Percentiles rank a stretch among this genome's conserved stretches.
Evolutionary conservation across 2,329 filamentous ascomycete species (phyloP).

Genomic region (Dothidotthia symphoricarpi): DNA sequence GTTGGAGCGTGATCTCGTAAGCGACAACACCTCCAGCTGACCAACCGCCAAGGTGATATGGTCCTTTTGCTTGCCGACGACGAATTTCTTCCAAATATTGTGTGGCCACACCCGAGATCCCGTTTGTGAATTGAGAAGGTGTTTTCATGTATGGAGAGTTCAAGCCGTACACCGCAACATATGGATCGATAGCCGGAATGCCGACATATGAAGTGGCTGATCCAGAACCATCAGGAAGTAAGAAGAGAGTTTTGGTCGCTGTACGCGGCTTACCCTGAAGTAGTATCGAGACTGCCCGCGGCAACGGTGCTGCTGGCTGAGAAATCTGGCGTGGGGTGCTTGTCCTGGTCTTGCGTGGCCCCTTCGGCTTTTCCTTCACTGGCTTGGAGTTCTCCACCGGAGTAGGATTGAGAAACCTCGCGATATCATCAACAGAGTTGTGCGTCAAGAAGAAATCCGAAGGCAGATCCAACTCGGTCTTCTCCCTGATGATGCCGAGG

Average conservation of each 20-base stretch:
- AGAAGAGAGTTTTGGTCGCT: constrained; percentile 34
- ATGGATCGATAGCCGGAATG: constrained; percentile 21
- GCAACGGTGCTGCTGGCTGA: background rate
- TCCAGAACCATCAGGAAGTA: constrained; percentile 53
- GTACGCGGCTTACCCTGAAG: constrained; percentile 48
- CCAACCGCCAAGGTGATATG: constrained; percentile 42
- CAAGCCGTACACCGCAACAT: constrained; percentile 54
- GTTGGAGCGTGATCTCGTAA: constrained; percentile 29
- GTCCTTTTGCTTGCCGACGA: constrained; percentile 40
- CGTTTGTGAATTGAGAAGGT: constrained; percentile 24
- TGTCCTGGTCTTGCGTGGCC: background rate
- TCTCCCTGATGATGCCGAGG: constrained; percentile 10
- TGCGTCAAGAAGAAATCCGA: constrained; percentile 2
- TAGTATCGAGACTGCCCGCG: constrained; percentile 30
- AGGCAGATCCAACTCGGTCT: constrained; percentile 4
- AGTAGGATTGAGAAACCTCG: background rate
- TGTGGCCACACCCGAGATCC: constrained; percentile 30
- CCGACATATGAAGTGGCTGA: constrained; percentile 46
- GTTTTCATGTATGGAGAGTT: constrained; percentile 43
- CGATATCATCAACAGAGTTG: background rate
- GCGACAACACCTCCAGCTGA: constrained; percentile 41
- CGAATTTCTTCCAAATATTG: constrained; percentile 48
- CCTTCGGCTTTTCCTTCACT: background rate
- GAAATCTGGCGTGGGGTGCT: background rate
- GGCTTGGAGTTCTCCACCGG: background rate